Evolutionary conservation across 495 filamentous ascomycete genomes (phyloP).

Genomic region (Xylaria grammica): DNA sequence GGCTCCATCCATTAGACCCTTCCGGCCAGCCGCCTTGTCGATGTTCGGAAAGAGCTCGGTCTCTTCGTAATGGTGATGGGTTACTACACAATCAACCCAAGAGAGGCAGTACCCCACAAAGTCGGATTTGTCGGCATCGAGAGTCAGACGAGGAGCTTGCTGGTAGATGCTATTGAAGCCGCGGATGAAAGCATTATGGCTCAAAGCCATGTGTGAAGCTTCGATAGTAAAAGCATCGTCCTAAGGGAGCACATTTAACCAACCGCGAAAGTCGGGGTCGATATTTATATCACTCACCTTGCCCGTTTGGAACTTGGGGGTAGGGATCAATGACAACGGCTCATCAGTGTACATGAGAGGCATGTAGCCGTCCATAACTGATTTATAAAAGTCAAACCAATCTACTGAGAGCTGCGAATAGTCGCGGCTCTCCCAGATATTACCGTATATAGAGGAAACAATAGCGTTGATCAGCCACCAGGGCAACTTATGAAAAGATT

Average conservation of each 20-base stretch:
- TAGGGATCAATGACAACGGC: not conserved
- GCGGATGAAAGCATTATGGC: constrained; percentile 36
- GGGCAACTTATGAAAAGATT: too few species aligned
- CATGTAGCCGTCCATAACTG: not conserved
- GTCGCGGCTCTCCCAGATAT: too few species aligned
- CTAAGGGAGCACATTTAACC: not conserved
- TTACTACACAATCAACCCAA: constrained; percentile 37
- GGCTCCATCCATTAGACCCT: constrained; percentile 33
- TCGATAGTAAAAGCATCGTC: constrained; percentile 26
- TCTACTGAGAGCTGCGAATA: too few species aligned
- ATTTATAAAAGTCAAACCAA: too few species aligned
- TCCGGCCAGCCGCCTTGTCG: constrained; percentile 36
- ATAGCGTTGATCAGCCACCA: too few species aligned
- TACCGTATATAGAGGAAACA: too few species aligned
- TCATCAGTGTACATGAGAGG: not conserved
- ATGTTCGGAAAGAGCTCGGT: constrained; percentile 30
- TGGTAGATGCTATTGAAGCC: constrained; percentile 41
- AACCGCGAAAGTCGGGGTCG: not conserved
- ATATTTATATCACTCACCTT: not conserved
- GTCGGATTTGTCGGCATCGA: constrained; percentile 29
- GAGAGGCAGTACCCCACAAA: constrained; percentile 42
- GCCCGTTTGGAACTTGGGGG: not conserved
- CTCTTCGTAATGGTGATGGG: constrained; percentile 45
- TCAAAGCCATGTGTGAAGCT: constrained; percentile 28
- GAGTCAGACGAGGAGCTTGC: constrained; percentile 29